These are phyloP conservation scores for Epicoccum sorghinum DNA, from an alignment of 2,329 filamentous ascomycete species.

Conservation along the genomic window DNA sequence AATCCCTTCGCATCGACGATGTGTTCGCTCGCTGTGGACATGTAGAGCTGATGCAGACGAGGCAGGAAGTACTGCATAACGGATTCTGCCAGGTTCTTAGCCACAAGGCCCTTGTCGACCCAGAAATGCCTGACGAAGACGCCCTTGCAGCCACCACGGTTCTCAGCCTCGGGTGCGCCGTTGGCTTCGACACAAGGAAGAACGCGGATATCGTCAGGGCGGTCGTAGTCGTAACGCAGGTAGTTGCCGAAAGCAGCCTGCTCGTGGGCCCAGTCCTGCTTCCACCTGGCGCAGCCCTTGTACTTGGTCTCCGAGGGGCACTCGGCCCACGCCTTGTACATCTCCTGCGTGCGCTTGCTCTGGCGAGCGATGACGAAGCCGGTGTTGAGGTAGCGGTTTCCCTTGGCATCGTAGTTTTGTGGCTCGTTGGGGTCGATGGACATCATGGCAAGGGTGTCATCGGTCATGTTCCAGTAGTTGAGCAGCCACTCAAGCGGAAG, in stretches of 20 bases:
- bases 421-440: constrained; percentile 53
- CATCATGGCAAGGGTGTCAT: constrained; percentile 55
- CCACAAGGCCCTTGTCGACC: constrained; percentile 44
- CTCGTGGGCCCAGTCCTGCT: constrained; percentile 45
- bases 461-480: constrained; percentile 57
- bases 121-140: constrained; percentile 49
- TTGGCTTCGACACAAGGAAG: constrained; percentile 49
- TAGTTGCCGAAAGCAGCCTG: constrained; percentile 49
- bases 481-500: constrained; percentile 59
- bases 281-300: constrained; percentile 45
- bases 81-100: constrained; percentile 39
- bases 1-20: constrained; percentile 46
- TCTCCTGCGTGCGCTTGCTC: constrained; percentile 45
- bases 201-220: constrained; percentile 45
- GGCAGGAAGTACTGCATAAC: constrained; percentile 48
- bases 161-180: constrained; percentile 43
- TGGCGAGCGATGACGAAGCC: constrained; percentile 54
- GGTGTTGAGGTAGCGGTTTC: constrained; percentile 52
- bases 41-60: constrained; percentile 41
- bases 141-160: constrained; percentile 45
- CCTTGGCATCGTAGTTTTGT: constrained; percentile 51
- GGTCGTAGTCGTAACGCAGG: constrained; percentile 47
- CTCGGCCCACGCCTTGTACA: constrained; percentile 48
- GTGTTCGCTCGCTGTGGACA: constrained; percentile 34
- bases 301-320: constrained; percentile 46